These are phyloP conservation scores for Friedmanniomyces simplex DNA, from an alignment of 495 filamentous ascomycete species.

Conservation along the genomic window DNA sequence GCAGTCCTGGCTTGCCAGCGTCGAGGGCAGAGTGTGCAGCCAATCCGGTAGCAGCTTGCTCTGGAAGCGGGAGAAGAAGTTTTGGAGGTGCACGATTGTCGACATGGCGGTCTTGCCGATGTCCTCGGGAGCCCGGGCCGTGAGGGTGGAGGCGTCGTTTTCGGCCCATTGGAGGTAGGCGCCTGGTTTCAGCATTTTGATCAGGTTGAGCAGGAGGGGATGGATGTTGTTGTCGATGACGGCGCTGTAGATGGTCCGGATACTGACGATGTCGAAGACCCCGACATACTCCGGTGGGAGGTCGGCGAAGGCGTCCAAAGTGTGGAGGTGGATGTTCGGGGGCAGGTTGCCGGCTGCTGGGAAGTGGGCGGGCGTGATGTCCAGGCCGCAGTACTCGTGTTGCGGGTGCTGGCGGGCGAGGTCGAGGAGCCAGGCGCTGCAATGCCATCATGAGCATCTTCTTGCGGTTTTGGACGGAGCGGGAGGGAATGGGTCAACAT, in stretches of 20 bases:
- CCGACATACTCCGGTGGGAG: conserved; percentile 21
- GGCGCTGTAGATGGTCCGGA: conserved; percentile 27
- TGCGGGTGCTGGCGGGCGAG: conserved; percentile 20
- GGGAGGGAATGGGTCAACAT: background rate
- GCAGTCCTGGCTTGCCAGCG: background rate
- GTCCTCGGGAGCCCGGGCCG: background rate
- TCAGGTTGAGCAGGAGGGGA: conserved; percentile 18
- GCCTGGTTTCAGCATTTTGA: conserved; percentile 31
- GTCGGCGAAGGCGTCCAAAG: conserved; percentile 24
- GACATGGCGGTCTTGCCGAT: background rate
- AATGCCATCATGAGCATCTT: background rate
- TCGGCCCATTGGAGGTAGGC: conserved; percentile 37
- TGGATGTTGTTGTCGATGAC: conserved; percentile 22
- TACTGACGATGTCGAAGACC: conserved; percentile 33
- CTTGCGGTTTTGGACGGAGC: background rate
- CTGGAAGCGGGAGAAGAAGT: background rate
- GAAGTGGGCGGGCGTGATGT: conserved; percentile 27
- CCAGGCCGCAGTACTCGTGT: conserved; percentile 18
- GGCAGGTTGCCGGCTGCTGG: conserved; percentile 26
- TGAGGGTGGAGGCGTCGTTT: background rate
- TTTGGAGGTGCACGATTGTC: background rate
- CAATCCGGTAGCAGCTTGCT: background rate
- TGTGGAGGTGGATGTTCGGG: conserved; percentile 24
- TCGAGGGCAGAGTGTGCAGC: background rate
- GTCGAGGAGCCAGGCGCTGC: conserved; percentile 26